phyloP scores from a whole-genome alignment of 192 early-diverging fungal species.

The Phlyctochytrium planicorne region DNA sequence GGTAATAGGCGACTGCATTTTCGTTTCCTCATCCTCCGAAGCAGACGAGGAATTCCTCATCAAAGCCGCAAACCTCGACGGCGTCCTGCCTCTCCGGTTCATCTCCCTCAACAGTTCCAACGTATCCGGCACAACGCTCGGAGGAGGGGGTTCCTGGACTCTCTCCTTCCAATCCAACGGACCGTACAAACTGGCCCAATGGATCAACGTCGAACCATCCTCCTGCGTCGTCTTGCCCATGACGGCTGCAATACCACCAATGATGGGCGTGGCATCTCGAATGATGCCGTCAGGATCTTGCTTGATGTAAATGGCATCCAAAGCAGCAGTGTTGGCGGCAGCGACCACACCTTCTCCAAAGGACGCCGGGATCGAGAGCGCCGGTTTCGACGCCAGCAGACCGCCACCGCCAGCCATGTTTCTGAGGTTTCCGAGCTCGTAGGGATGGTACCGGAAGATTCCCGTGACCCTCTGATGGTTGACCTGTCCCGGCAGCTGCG shows the following conservation, averaged over 20 bases:
- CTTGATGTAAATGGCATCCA: conserved; percentile 1
- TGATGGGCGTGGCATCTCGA: background rate
- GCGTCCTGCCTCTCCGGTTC: too few species aligned
- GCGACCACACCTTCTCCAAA: background rate
- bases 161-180: background rate
- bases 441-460: background rate
- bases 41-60: too few species aligned
- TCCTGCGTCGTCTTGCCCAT: background rate
- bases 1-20: too few species aligned
- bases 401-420: too few species aligned
- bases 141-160: background rate
- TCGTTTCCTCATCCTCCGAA: too few species aligned
- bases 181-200: conserved; percentile 4
- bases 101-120: background rate
- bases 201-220: background rate
- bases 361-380: background rate
- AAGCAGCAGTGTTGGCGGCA: background rate
- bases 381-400: background rate
- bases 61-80: too few species aligned
- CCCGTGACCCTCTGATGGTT: background rate
- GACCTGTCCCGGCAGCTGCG: background rate
- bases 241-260: too few species aligned
- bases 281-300: background rate
- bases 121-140: background rate
- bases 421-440: background rate